Evolutionary conservation across 2,329 filamentous ascomycete genomes (phyloP).

Genomic region (Pseudocercospora eumusae): DNA sequence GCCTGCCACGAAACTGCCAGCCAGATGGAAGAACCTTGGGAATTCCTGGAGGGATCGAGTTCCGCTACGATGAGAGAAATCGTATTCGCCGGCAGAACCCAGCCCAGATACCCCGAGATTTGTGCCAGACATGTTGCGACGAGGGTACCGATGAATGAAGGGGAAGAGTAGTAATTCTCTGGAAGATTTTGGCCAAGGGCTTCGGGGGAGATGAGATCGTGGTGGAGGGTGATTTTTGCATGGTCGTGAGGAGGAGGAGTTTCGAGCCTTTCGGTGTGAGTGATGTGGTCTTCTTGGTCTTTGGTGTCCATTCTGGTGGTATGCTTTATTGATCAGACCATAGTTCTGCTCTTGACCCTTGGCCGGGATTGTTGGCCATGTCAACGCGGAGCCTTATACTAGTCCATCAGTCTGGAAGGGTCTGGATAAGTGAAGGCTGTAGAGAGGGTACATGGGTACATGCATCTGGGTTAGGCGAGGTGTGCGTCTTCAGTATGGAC

Average conservation of each 20-base stretch:
- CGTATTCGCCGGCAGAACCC: constrained; percentile 24
- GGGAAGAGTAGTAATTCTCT: constrained; percentile 13
- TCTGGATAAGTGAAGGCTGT: not conserved
- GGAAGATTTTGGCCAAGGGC: constrained; percentile 17
- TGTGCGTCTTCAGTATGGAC: not conserved
- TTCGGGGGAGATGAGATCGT: constrained; percentile 20
- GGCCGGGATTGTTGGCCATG: not conserved
- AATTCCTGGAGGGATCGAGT: constrained; percentile 1
- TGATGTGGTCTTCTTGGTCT: not conserved
- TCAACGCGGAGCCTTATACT: not conserved
- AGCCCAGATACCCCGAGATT: constrained; percentile 22
- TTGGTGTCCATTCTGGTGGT: not conserved
- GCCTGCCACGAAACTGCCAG: constrained; percentile 19
- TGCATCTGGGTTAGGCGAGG: not conserved
- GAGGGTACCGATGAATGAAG: constrained; percentile 20
- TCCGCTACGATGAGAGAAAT: constrained; percentile 22
- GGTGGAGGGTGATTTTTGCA: constrained; percentile 8
- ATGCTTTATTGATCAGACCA: not conserved
- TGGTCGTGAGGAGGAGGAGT: not conserved
- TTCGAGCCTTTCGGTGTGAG: not conserved
- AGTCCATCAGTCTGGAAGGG: not conserved
- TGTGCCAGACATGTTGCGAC: constrained; percentile 24
- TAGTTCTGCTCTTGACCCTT: not conserved
- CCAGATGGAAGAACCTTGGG: constrained; percentile 19
- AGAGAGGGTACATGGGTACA: not conserved